Evolutionary conservation across 352 stramenopile genomes (phyloP).

Genomic region (Phytophthora fragariae): DNA sequence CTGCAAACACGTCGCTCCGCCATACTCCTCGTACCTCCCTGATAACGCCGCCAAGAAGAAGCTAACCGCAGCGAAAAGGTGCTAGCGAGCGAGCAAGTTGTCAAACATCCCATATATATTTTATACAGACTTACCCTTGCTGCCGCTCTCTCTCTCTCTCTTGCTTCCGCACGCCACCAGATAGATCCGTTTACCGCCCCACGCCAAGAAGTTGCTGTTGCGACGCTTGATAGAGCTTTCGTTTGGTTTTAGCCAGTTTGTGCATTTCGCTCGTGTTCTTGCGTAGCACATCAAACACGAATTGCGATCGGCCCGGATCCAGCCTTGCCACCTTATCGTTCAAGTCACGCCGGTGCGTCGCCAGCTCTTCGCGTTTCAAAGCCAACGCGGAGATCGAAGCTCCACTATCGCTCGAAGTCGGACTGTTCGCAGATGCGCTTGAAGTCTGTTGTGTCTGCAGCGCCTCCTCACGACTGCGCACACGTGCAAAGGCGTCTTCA

Average conservation of each 20-base stretch:
- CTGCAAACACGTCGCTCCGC: conserved; percentile 61
- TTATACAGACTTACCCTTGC: conserved; percentile 43
- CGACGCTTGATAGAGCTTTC: conserved; percentile 69
- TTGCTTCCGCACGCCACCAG: background rate
- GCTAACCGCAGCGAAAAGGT: conserved; percentile 21
- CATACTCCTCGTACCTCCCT: conserved; percentile 66
- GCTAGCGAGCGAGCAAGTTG: conserved; percentile 17
- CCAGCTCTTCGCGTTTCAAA: conserved; percentile 60
- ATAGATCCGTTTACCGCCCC: conserved; percentile 45
- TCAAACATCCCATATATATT: conserved; percentile 34
- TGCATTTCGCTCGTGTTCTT: conserved; percentile 79
- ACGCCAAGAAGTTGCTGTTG: conserved; percentile 64
- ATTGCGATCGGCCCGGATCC: conserved; percentile 68
- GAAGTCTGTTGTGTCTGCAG: conserved; percentile 43
- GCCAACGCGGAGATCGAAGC: conserved; percentile 42
- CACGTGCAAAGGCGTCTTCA: conserved; percentile 72
- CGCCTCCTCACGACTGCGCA: conserved; percentile 60
- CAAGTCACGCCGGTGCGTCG: conserved; percentile 57
- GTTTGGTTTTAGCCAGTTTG: conserved; percentile 72
- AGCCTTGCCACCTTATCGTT: conserved; percentile 62
- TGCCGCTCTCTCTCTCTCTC: background rate
- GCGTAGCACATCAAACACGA: conserved; percentile 74
- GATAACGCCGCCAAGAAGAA: conserved; percentile 29
- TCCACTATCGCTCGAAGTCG: conserved; percentile 24
- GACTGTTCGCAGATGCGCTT: conserved; percentile 20